Evolutionary conservation across 306 rosid genomes (phyloP).

Genomic region (Ochetophila trinervis): DNA sequence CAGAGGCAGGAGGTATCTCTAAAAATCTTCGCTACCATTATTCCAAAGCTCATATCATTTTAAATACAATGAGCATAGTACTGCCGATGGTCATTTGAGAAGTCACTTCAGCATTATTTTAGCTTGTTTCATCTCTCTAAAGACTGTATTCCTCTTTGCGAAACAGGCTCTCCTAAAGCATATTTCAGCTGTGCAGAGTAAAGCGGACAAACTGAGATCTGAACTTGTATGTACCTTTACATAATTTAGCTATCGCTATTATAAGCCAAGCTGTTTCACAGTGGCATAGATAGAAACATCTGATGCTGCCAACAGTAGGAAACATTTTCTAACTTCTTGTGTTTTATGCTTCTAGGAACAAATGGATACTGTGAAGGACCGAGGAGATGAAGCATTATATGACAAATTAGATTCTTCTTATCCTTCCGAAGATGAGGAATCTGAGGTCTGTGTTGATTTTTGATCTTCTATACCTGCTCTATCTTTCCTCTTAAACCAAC

Average conservation of each 20-base stretch:
- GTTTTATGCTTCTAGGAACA: conserved; percentile 49
- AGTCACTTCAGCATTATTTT: background rate
- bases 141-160: conserved; percentile 15
- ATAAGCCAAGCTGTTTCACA: conserved; percentile 13
- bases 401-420: conserved; percentile 65
- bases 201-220: conserved; percentile 55
- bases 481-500: background rate
- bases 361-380: conserved; percentile 67
- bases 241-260: conserved; percentile 9
- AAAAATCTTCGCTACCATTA: conserved; percentile 7
- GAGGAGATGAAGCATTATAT: conserved; percentile 69
- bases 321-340: conserved; percentile 6
- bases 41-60: conserved; percentile 2
- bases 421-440: conserved; percentile 51
- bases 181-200: conserved; percentile 57
- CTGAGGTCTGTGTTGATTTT: conserved; percentile 25
- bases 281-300: background rate
- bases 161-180: conserved; percentile 76
- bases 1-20: conserved; percentile 80
- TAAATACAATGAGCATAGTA: conserved; percentile 9
- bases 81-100: background rate
- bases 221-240: conserved; percentile 60
- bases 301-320: background rate
- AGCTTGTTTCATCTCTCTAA: too few species aligned
- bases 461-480: background rate